Base-by-base conservation (phyloP, 306 rosid species). In the Cyclanthera cordifolia region DNA sequence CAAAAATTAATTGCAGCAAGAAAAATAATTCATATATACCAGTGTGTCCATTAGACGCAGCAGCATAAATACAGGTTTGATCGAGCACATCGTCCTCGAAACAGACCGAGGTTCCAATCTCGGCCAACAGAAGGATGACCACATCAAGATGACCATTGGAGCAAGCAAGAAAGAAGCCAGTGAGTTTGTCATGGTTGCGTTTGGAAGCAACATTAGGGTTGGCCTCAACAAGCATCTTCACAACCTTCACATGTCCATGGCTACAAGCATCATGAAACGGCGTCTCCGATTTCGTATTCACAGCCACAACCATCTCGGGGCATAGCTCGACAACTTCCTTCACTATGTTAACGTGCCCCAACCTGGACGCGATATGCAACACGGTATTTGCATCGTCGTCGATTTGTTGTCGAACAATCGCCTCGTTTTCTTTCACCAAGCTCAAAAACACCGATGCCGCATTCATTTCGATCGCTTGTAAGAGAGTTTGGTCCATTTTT, bases 251-350 rank as follows among this genome's bases (percentile, higher is more conserved):
- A 64, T 79, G 79, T 56, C 87, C 91, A 56, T 59, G 56, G 19
- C 67, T 41, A 53, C 86, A 85, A 76, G 91, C 88, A 68, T 85
- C 95, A 25, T 87, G 91, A 65, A 87, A 48, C 8, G 96, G 95
- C 25, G 89, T 87, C 63, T 85, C 89, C 34, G 72, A 53, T 46
- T 73, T 73, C 71, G 82, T 82, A 47, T 90, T 83, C 78, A 79
- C 83, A 2, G 85, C 78, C 55, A 77, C 69, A 74, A 82, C 87
- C 91, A 90, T 67, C 21, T 79, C 85, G 9, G 96, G 91, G 14
- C 81, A 60, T 47, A 76, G 16, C 21, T 66, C 77, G 27, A 90
- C 43, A 19, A 87, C 84, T 46, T 80, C 79, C 34, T 77, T 55
- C 30, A 60, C 86, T 72, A 82, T 75, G 24, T 82, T 51, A 8